phyloP scores from a whole-genome alignment of 177 flowering plant species.

The Vitis hybrid region DNA sequence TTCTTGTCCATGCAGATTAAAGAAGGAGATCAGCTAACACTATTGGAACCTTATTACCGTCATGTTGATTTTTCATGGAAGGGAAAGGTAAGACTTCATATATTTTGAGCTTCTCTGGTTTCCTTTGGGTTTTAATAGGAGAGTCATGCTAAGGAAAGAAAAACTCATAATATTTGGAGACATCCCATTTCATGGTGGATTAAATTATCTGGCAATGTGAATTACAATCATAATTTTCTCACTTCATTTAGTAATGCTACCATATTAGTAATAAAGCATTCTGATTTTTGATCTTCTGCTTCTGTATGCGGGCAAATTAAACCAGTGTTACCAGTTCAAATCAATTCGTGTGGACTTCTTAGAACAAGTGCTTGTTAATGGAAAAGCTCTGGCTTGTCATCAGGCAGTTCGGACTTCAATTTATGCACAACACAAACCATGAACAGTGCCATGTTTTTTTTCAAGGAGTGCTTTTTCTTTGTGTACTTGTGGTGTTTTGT shows the following conservation, averaged over 20 bases:
- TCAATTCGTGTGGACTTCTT: conserved; percentile 79
- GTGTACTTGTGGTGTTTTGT: conserved; percentile 1
- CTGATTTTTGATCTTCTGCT: neutral
- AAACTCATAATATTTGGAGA: neutral
- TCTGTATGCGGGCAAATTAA: neutral
- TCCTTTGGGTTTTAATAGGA: neutral
- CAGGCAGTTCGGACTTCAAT: conserved; percentile 54
- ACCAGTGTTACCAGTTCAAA: conserved; percentile 67
- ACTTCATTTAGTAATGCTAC: neutral
- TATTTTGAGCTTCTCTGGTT: neutral
- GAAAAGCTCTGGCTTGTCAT: conserved; percentile 45
- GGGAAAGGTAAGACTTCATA: conserved; percentile 47
- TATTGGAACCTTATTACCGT: conserved; percentile 63
- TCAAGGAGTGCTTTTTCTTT: neutral
- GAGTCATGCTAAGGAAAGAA: neutral
- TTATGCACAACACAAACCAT: conserved; percentile 70
- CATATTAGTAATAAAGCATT: neutral
- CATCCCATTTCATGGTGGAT: neutral
- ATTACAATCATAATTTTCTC: neutral
- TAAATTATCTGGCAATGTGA: neutral
- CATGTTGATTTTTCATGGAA: conserved; percentile 67
- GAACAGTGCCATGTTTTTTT: conserved; percentile 11
- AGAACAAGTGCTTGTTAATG: conserved; percentile 80
- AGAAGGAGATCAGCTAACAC: conserved; percentile 70
- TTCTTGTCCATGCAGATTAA: conserved; percentile 51